Percentiles rank a stretch among this genome's conserved stretches.
Conservation (phyloP, 2,329 filamentous ascomycete species). For the Aspergillus ruber region DNA sequence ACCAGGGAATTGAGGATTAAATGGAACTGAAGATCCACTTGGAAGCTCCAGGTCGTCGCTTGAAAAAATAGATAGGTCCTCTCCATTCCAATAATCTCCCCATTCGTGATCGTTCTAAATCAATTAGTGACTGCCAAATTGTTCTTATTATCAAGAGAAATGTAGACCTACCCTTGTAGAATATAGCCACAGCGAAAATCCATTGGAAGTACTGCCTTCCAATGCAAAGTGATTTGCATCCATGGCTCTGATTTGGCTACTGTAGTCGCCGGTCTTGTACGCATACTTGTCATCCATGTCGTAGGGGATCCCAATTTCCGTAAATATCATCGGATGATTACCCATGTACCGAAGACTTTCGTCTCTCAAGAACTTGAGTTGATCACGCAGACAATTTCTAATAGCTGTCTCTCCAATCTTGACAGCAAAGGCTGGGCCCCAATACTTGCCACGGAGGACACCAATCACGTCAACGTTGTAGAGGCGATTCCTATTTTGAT, state of each 20-base stretch:
- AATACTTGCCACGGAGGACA: constrained; percentile 79
- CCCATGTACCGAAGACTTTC: constrained; percentile 88
- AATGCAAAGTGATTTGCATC: constrained; percentile 94
- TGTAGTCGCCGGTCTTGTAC: constrained; percentile 92
- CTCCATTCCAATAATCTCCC: constrained; percentile 95
- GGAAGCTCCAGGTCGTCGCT: constrained; percentile 65
- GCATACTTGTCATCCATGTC: constrained; percentile 97
- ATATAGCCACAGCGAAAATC: constrained; percentile 88
- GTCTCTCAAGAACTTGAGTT: constrained; percentile 72
- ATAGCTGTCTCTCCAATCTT: constrained; percentile 91
- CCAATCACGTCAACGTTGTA: constrained; percentile 98
- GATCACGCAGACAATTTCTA: constrained; percentile 83
- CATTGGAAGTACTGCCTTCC: constrained; percentile 75
- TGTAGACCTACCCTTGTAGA: constrained; percentile 52
- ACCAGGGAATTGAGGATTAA: constrained; percentile 42
- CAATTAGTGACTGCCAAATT: neutral
- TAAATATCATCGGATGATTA: constrained; percentile 79
- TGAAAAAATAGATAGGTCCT: constrained; percentile 88
- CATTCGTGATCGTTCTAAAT: constrained; percentile 73
- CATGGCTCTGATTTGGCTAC: constrained; percentile 83
- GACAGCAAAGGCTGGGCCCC: constrained; percentile 83
- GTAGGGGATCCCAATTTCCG: constrained; percentile 95
- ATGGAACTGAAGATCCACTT: constrained; percentile 27
- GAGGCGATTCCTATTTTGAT: constrained; percentile 60
- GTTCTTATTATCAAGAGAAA: neutral